A percentile compares a stretch with the other conserved stretches of the same genome.
phyloP scores from a whole-genome alignment of 2,329 filamentous ascomycete genomes.

The Nannizziopsis barbatae region DNA sequence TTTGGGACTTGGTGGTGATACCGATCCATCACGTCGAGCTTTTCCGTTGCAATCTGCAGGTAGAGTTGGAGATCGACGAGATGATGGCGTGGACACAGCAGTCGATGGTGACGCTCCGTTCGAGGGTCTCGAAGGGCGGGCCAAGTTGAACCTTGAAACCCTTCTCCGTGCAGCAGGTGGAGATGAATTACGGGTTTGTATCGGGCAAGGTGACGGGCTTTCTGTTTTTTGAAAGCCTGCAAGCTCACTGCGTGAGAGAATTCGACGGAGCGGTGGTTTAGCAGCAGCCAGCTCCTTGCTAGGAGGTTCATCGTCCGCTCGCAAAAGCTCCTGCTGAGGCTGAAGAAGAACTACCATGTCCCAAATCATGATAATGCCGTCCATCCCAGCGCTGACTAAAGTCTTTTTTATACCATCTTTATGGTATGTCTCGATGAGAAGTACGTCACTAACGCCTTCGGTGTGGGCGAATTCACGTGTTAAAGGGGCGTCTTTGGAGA shows the following conservation, averaged over 20 bases:
- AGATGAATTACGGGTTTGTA: conserved; percentile 36
- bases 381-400: conserved; percentile 63
- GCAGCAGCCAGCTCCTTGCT: conserved; percentile 42
- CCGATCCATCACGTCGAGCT: conserved; percentile 23
- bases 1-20: conserved; percentile 33
- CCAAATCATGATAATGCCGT: conserved; percentile 79
- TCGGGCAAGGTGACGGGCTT: conserved; percentile 31
- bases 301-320: conserved; percentile 31
- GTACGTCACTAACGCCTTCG: conserved; percentile 78
- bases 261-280: conserved; percentile 66
- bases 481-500: conserved; percentile 62
- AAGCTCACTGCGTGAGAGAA: conserved; percentile 77
- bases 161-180: conserved; percentile 46
- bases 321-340: conserved; percentile 21
- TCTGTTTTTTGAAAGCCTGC: conserved; percentile 58
- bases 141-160: conserved; percentile 42
- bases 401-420: conserved; percentile 38
- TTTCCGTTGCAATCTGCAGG: conserved; percentile 20
- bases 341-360: conserved; percentile 30
- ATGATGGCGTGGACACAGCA: conserved; percentile 24
- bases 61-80: conserved; percentile 25
- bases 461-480: conserved; percentile 92
- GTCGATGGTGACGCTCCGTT: conserved; percentile 19
- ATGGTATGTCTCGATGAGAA: conserved; percentile 47
- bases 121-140: conserved; percentile 24